Evolutionary conservation across 441 rosid species (phyloP), one percentile per base, ranked within the genome.

Genomic region (Hura crepitans): DNA sequence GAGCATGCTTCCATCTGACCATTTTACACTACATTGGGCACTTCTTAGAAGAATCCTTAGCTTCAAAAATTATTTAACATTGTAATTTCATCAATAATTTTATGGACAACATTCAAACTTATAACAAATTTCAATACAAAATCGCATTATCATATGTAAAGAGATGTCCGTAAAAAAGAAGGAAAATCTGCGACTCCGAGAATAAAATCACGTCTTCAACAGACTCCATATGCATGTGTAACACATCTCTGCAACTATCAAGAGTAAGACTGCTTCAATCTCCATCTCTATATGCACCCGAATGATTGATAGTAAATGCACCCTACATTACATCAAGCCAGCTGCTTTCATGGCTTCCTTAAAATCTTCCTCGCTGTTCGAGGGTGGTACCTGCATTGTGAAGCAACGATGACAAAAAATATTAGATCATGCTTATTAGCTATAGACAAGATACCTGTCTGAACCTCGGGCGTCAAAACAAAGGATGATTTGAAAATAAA

Each of bases 341-440:
- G 98, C 96, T 18, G 77, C 82, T 74, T 78, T 72, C 53, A 93
- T 82, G 27, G 97, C 97, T 14, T 5, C 72, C 64, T 75, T 83
- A 35, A 88, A 94, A 71, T 84, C 92, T 43, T 87, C 90, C 2
- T 82, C 91, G 3, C 80, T 87, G 65, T 77, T 56, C 93, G 92
- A 89, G 4, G 87, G 76, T n/a, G 82, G 78, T 12, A 92, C 84
- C 97, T 87, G 81, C 78, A 74, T 22, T 20, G 39, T n/a, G 50
- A 8, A 62, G 45, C 14, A n/a, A 64, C 39, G 8, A 10, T 7
- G 17, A 62, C 49, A 13, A 14, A 8, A 17, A 56, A 45, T 15
- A 66, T 43, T 8, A 27, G 54, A 49, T 18, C 22, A 49, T 17
- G 10, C 10, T 4, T n/a, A n/a, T 25, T 2, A n/a, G 12, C 30